These are phyloP conservation scores for Cercospora sesami DNA, from an alignment of 2,329 filamentous ascomycete species.

Conservation along the genomic window DNA sequence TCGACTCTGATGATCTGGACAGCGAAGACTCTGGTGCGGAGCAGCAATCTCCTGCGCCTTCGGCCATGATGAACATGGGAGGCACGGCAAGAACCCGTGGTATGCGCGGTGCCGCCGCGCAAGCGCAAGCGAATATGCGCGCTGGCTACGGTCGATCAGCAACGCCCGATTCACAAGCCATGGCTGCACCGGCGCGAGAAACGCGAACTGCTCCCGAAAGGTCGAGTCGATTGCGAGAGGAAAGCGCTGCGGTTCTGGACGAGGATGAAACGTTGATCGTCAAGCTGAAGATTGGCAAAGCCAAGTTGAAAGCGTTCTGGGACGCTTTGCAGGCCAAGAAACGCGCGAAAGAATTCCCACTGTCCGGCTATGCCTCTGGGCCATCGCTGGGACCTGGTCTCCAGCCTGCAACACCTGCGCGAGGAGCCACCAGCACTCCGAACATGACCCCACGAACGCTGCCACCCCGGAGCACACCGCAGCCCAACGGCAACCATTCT, in stretches of 20 bases:
- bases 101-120: constrained; percentile 83
- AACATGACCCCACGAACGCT: constrained; percentile 32
- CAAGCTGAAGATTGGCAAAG: constrained; percentile 70
- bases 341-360: constrained; percentile 35
- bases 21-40: constrained; percentile 85
- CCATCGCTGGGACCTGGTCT: constrained; percentile 25
- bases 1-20: constrained; percentile 87
- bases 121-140: constrained; percentile 81
- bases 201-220: constrained; percentile 63
- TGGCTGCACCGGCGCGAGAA: constrained; percentile 66
- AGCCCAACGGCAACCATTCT: constrained; percentile 33
- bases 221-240: constrained; percentile 67
- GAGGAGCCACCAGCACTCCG: constrained; percentile 30
- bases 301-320: constrained; percentile 68
- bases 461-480: constrained; percentile 32
- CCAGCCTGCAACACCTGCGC: constrained; percentile 27
- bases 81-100: constrained; percentile 83
- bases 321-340: constrained; percentile 41
- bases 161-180: constrained; percentile 71
- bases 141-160: constrained; percentile 75
- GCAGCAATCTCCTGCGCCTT: constrained; percentile 62
- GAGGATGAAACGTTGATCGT: constrained; percentile 66
- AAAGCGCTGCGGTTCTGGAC: constrained; percentile 70
- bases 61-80: constrained; percentile 56
- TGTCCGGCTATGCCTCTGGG: constrained; percentile 39